These are phyloP conservation scores for Pseudoturritis turrita DNA, from an alignment of 345 rosid species.

Conservation along the genomic window DNA sequence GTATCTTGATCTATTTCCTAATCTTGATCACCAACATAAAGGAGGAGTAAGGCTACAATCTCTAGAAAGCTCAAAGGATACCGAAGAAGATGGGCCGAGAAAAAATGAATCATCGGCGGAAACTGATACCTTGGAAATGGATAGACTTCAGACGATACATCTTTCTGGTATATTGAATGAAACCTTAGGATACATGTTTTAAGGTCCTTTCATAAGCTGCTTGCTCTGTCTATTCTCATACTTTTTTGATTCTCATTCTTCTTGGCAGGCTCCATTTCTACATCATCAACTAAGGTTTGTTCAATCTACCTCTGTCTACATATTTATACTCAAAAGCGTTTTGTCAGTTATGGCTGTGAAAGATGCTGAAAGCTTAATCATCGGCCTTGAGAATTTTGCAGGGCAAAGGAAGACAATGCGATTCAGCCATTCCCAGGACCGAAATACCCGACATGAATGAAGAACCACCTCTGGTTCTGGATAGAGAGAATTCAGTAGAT, in stretches of 20 bases:
- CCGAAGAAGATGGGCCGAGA: constrained; percentile 32
- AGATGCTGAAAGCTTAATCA: constrained; percentile 3
- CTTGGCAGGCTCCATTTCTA: constrained; percentile 48
- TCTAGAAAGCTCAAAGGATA: constrained; percentile 52
- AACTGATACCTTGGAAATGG: constrained; percentile 69
- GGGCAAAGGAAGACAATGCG: constrained; percentile 28
- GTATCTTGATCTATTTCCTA: constrained; percentile 46
- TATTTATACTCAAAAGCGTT: neutral
- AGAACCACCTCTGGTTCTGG: constrained; percentile 39
- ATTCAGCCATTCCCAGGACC: constrained; percentile 15
- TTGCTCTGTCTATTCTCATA: neutral
- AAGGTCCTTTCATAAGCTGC: neutral
- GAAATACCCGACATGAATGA: constrained; percentile 50
- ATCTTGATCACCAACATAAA: constrained; percentile 30
- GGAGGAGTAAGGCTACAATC: constrained; percentile 53
- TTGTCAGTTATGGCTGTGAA: constrained; percentile 15
- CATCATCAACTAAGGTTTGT: constrained; percentile 49
- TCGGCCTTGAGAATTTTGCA: neutral
- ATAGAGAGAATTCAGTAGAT: constrained; percentile 29
- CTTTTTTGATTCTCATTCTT: constrained; percentile 23
- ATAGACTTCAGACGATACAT: constrained; percentile 36
- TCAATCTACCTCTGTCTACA: neutral
- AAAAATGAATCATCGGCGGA: constrained; percentile 63
- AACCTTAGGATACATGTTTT: neutral
- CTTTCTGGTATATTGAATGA: constrained; percentile 39